Evolutionary conservation across 345 rosid species (phyloP), one percentile per base, ranked within the genome.

Genomic region (Aurinia saxatilis): DNA sequence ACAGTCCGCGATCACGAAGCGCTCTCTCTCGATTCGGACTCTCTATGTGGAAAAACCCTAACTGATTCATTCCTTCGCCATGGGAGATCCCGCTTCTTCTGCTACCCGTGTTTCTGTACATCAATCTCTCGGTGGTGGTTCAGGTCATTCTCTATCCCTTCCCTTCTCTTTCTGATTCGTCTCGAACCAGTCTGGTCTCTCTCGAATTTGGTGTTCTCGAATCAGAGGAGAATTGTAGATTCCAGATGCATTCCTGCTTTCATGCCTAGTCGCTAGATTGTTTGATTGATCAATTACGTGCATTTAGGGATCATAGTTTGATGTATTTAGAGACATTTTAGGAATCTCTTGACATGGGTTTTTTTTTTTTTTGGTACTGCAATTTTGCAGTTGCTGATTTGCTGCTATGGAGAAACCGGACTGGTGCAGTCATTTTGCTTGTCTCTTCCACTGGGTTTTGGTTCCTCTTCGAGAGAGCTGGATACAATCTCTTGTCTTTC

Each of bases 381-480:
- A 5, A 8, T 9, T 1, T 53, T 50, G 57, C 63, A 95, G 99
- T 84, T 52, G 95, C 97, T 37, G 97, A 95, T 71, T 73, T 84
- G 70, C 54, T 95, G 34, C 49, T 90, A 60, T 90, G 99, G 99
- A 88, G 78, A 78, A 90, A 80, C 68, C 63, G 78, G 74, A 41
- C 55, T 16, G 81, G 80, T 37, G 84, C 91, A 33, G 18, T 63
- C 47, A 52, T 75, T 50, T 57, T 88, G 42, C 63, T 95, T 53
- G 52, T 60, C n/a, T 68, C 84, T 11, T 72, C 95, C 2, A 83
- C 88, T 40, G 53, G 67, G 11, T 34, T 80, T 63, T 95, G 99
- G 99, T 64, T 80, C 66, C 70, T 86, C 8, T 88, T 88, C 35
- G 98, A 95, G 69, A 75, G 72, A 73, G 90, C 76, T 39, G 96